phyloP scores from a whole-genome alignment of 2,329 filamentous ascomycete genomes.

The Claviceps cyperi region DNA sequence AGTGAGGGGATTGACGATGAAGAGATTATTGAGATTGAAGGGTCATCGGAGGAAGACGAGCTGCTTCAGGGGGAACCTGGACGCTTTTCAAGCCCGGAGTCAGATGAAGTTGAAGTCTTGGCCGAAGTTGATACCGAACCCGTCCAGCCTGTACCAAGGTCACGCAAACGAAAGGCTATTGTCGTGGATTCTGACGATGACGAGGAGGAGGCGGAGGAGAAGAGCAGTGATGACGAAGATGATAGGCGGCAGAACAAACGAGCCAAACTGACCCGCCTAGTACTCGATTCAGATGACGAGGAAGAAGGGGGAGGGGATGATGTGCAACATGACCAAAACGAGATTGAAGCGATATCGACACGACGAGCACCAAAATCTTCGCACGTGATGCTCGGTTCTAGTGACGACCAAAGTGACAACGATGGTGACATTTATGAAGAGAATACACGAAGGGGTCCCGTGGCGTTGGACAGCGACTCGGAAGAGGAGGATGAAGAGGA shows the following conservation, averaged over 20 bases:
- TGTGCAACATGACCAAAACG: background rate
- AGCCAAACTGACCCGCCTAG: background rate
- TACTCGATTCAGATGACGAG: constrained; percentile 4
- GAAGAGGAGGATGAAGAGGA: constrained; percentile 6
- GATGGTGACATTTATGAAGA: background rate
- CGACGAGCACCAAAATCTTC: background rate
- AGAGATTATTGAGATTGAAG: constrained; percentile 13
- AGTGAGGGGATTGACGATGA: constrained; percentile 25
- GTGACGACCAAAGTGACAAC: constrained; percentile 4
- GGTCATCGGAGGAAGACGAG: constrained; percentile 10
- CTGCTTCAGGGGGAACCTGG: background rate
- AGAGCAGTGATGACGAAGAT: constrained; percentile 14
- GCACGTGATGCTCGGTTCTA: background rate
- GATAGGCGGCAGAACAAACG: background rate
- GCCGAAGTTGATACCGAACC: background rate
- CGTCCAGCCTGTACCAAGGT: constrained; percentile 5
- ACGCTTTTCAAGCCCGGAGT: constrained; percentile 3
- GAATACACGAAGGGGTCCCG: constrained; percentile 1
- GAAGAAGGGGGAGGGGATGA: background rate
- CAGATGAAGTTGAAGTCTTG: constrained; percentile 5
- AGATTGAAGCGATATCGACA: background rate
- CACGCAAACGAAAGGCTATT: constrained; percentile 14
- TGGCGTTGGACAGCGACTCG: constrained; percentile 3
- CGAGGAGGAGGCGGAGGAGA: constrained; percentile 12
- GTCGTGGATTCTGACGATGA: constrained; percentile 14